phyloP scores from a whole-genome alignment of 768 basidiomycete genomes.

The Lactifluus rugatus region DNA sequence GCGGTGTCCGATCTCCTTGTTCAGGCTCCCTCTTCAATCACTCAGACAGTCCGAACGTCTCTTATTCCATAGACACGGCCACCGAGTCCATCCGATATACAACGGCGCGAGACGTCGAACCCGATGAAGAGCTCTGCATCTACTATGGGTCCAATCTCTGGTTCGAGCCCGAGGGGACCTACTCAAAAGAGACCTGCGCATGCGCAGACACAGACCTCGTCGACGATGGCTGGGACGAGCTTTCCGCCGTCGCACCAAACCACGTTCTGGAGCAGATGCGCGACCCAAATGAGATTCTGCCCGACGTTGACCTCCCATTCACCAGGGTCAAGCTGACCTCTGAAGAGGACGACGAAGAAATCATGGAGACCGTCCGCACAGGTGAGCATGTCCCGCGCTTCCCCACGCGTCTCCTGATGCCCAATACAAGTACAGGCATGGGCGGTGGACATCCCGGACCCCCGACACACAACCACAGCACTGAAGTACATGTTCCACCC shows the following conservation, averaged over 20 bases:
- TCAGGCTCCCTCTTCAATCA: conserved; percentile 81
- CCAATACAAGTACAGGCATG: conserved; percentile 51
- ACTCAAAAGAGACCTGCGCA: not conserved
- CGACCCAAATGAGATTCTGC: conserved; percentile 38
- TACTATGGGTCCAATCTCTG: conserved; percentile 63
- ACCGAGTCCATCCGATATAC: conserved; percentile 56
- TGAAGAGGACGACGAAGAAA: conserved; percentile 53
- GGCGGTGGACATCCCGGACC: conserved; percentile 66
- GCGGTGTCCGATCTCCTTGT: not conserved
- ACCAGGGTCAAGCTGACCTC: conserved; percentile 46
- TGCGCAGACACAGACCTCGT: not conserved
- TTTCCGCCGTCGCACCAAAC: conserved; percentile 24
- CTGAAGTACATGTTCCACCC: conserved; percentile 40
- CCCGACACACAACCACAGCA: conserved; percentile 46
- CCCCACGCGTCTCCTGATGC: conserved; percentile 1
- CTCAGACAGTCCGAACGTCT: conserved; percentile 57
- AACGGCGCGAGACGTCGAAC: conserved; percentile 41
- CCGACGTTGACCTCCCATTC: conserved; percentile 59
- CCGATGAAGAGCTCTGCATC: conserved; percentile 70
- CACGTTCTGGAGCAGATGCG: conserved; percentile 24
- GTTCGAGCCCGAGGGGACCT: conserved; percentile 41
- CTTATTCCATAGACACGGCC: conserved; percentile 43
- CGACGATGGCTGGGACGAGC: conserved; percentile 41
- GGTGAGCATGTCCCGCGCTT: conserved; percentile 29
- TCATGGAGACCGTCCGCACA: conserved; percentile 44